These are phyloP conservation scores for Neopestalotiopsis clavispora DNA, from an alignment of 2,329 filamentous ascomycete genomes.

Conservation along the genomic window DNA sequence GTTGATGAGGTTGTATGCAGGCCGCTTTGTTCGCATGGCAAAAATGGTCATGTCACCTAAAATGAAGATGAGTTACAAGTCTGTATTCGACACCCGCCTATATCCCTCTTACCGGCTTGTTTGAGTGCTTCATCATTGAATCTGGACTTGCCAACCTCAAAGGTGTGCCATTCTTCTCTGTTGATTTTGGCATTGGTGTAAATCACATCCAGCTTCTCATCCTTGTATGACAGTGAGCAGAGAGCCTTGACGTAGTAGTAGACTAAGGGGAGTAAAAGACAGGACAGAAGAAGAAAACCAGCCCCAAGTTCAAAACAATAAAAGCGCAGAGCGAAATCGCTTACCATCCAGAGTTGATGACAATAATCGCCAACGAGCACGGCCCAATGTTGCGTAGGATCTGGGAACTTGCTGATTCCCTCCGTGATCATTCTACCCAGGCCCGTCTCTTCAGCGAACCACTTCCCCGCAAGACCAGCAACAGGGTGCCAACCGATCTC, in stretches of 20 bases:
- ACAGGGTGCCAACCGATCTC: slow-evolving; percentile 65
- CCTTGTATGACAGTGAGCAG: slow-evolving; percentile 34
- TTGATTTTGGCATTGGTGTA: slow-evolving; percentile 57
- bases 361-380: slow-evolving; percentile 60
- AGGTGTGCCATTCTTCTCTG: slow-evolving; percentile 54
- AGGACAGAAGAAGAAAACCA: too few relatives aligned
- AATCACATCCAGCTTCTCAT: slow-evolving; percentile 60
- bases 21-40: slow-evolving; percentile 51
- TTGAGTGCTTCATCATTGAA: slow-evolving; percentile 60
- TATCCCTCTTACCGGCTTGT: slow-evolving; percentile 45
- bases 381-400: slow-evolving; percentile 66
- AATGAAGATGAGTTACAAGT: neutral
- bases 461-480: slow-evolving; percentile 59
- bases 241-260: too few relatives aligned
- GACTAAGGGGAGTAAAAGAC: too few relatives aligned
- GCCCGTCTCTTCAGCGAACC: slow-evolving; percentile 61
- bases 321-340: neutral
- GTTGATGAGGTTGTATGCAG: slow-evolving; percentile 61
- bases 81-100: slow-evolving; percentile 1
- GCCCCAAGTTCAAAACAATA: too few relatives aligned
- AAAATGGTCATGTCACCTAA: slow-evolving; percentile 58
- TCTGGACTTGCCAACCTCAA: slow-evolving; percentile 54
- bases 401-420: slow-evolving; percentile 58
- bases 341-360: slow-evolving; percentile 65
- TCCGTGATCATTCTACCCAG: slow-evolving; percentile 61